Evolutionary conservation across 176 grass and related monocot species (phyloP).

Genomic region (Oryza brachyantha): DNA sequence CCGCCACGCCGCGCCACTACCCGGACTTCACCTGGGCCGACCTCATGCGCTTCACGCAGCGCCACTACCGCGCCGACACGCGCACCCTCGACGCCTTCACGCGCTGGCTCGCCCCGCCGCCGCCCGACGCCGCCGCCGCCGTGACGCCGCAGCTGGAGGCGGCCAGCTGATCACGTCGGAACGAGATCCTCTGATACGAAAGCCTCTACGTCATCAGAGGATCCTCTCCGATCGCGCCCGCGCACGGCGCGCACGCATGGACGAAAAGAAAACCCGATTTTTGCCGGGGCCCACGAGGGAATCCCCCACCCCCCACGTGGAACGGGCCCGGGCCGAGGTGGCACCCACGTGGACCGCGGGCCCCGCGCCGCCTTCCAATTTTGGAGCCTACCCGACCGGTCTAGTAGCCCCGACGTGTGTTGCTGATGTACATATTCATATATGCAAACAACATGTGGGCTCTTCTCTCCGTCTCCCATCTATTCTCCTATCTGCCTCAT

Average conservation of each 20-base stretch:
- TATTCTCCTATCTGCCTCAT: background rate
- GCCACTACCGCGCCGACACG: slow-evolving; percentile 76
- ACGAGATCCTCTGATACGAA: too few species aligned
- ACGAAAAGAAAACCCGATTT: background rate
- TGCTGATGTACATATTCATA: slow-evolving; percentile 4
- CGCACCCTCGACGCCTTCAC: slow-evolving; percentile 74
- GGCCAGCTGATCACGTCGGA: background rate
- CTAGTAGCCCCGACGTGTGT: background rate
- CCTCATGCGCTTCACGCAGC: slow-evolving; percentile 83
- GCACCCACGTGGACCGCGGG: slow-evolving; percentile 18
- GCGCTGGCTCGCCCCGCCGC: slow-evolving; percentile 41
- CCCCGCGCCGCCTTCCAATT: slow-evolving; percentile 42
- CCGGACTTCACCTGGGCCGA: slow-evolving; percentile 96
- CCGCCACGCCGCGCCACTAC: slow-evolving; percentile 38
- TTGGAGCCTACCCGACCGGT: slow-evolving; percentile 43
- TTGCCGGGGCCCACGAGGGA: slow-evolving; percentile 3
- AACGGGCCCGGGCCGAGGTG: background rate
- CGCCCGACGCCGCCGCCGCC: background rate
- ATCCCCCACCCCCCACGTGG: slow-evolving; percentile 2
- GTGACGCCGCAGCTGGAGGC: slow-evolving; percentile 11
- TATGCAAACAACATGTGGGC: background rate
- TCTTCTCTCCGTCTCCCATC: background rate
- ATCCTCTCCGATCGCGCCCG: too few species aligned
- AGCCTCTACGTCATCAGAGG: too few species aligned
- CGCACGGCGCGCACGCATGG: background rate